Base-by-base conservation (phyloP, 257 asterid genomes). In the Asclepias syriaca region DNA sequence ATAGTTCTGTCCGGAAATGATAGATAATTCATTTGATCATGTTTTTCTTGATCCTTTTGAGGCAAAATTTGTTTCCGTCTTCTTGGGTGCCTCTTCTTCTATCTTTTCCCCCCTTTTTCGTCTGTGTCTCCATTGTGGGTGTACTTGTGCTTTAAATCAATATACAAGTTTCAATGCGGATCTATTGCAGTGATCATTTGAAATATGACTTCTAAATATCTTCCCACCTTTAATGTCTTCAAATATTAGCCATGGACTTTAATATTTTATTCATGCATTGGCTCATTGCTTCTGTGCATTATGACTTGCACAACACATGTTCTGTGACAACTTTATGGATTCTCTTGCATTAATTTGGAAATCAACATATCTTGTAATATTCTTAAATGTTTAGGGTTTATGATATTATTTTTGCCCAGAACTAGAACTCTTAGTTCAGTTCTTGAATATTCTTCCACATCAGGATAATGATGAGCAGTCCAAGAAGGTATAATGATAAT, bases 11-110 rank as follows among this genome's bases (percentile, higher is more conserved):
- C 46, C 29, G 55, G 27, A 2, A 1, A 13, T 18, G 40, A 39
- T 70, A 27, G 34, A n/a, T 64, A n/a, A 10, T 63, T 60, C 37
- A 16, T 50, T 54, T 61, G n/a, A 50, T 72, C 65, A n/a, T 32
- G 50, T 29, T 48, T 49, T 37, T 32, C 24, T 19, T 34, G 10
- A 58, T 43, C 21, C n/a, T 4, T 57, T 43, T 27, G 8, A 58
- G 7, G 43, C 7, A 43, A 18, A 45, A 12, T 8, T 7, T 14
- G 59, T 45, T 71, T 18, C 48, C 16, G 18, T 27, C 70, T 66
- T n/a, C 53, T 67, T 24, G 58, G 40, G 40, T 39, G 68, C 16
- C 39, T 10, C 14, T 34, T 34, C 19, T 15, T 19, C 13, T 32
- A 32, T 22, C 3, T 54, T n/a, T 13, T n/a, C 13, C 15, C 59